Base-by-base conservation (phyloP, 2,329 filamentous ascomycete species). In the Dryadomyces quercus-mongolicae region DNA sequence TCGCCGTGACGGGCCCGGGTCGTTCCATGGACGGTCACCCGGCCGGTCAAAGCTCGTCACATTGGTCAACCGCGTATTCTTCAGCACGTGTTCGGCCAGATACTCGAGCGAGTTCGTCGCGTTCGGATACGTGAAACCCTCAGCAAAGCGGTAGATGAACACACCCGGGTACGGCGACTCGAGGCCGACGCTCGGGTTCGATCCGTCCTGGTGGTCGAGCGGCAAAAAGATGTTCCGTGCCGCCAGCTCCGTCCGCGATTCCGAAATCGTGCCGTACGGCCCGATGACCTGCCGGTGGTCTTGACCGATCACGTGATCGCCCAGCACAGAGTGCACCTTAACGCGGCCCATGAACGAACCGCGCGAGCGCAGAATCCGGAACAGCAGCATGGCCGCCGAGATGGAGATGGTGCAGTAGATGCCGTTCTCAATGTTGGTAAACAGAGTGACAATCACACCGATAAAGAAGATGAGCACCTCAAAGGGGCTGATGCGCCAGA, bases 121-220 rank as follows among this genome's bases (percentile, higher is more conserved):
- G 62, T 95, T 98, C 57, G 92, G 89, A 64, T 97, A 98, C 70
- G 93, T 95, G 76, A 95, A 95, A 46, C 91, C 88, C 71, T 97
- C 92, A 0, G 86, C 83, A 68, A 95, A 96, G 47, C 92, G 84
- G 72, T 95, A 97, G 64, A 97, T 95, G 70, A 97, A 95, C 60
- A 98, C 79, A 52, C 93, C 93, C 0, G 92, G 92, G 63, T 93
- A 88, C 1, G 93, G 91, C 54, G 81, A 81, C 58, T 87, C 76
- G n/a, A 95, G 74, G 12, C 85, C 77, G 49, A 97, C 76, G 25
- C 85, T 77, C 0, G 92, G 92, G 67, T 97, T 97, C 1, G 88
- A 90, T 34, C 92, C 92, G 65, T 97, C 92, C n/a, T 76, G 75
- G 66, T 94, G 89, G 62, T 88, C 82, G 56, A 96, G 75, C 0